Conservation (phyloP, 495 filamentous ascomycete species). For the Articulospora tetracladia region DNA sequence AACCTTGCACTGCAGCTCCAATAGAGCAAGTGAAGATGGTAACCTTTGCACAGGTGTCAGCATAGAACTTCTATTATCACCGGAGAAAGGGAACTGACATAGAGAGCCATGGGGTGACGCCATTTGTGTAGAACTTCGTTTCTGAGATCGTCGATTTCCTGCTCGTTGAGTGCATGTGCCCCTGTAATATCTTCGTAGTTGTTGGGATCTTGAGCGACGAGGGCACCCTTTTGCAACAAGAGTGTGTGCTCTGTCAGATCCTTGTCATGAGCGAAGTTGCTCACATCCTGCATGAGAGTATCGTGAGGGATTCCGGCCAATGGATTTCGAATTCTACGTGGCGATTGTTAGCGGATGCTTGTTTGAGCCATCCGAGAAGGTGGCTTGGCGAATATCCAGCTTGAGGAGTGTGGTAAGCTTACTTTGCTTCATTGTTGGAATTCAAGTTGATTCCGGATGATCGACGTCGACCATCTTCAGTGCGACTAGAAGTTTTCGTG, state of each 20-base stretch:
- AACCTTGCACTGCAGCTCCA: constrained; percentile 2
- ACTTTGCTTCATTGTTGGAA: neutral
- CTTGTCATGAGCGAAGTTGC: constrained; percentile 60
- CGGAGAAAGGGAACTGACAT: constrained; percentile 52
- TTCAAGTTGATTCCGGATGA: neutral
- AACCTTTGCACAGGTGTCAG: constrained; percentile 68
- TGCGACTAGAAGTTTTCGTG: neutral
- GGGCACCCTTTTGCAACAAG: constrained; percentile 69
- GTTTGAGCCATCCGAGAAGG: too few relatives aligned
- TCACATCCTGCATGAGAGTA: constrained; percentile 59
- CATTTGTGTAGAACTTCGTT: constrained; percentile 66
- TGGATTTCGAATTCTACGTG: constrained; percentile 66
- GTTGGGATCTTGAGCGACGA: constrained; percentile 59
- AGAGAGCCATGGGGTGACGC: constrained; percentile 54
- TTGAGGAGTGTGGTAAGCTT: neutral
- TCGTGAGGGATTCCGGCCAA: constrained; percentile 58
- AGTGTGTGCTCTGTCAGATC: constrained; percentile 63
- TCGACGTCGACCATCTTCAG: neutral
- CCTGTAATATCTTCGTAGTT: constrained; percentile 31
- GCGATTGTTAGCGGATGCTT: too few relatives aligned
- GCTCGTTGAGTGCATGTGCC: constrained; percentile 10
- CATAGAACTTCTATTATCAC: constrained; percentile 58
- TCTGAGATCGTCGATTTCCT: constrained; percentile 51
- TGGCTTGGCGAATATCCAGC: too few relatives aligned
- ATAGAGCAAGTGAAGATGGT: constrained; percentile 20